phyloP scores from a whole-genome alignment of 2,329 filamentous ascomycete genomes.

The Aureobasidium melanogenum region DNA sequence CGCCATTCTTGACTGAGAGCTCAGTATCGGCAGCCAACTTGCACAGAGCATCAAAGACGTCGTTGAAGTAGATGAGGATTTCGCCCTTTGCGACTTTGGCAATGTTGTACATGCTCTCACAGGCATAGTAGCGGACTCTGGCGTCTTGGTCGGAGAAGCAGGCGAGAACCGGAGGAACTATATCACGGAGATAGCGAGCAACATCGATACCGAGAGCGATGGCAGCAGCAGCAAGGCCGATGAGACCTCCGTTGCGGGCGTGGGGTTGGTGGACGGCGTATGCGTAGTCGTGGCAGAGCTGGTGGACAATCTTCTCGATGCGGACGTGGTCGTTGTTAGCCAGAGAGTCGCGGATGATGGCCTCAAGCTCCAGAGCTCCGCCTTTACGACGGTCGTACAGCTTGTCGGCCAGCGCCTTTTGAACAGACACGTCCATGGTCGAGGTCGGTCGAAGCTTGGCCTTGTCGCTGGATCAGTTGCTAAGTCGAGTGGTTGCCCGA shows the following conservation, averaged over 20 bases:
- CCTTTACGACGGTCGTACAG: slow-evolving; percentile 97
- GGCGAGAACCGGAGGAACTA: slow-evolving; percentile 90
- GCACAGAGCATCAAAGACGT: slow-evolving; percentile 93
- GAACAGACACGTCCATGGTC: slow-evolving; percentile 77
- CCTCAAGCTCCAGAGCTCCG: slow-evolving; percentile 93
- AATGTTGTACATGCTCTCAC: slow-evolving; percentile 99
- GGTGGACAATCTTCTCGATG: slow-evolving; percentile 82
- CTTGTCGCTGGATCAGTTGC: background rate
- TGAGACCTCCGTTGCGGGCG: slow-evolving; percentile 90
- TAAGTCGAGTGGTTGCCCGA: background rate
- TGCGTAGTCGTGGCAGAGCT: slow-evolving; percentile 94
- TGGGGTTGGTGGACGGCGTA: slow-evolving; percentile 96
- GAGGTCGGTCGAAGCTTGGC: background rate
- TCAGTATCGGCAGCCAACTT: slow-evolving; percentile 97
- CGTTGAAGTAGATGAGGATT: slow-evolving; percentile 94
- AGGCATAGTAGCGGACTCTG: slow-evolving; percentile 92
- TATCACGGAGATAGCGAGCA: slow-evolving; percentile 81
- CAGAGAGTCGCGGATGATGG: slow-evolving; percentile 76
- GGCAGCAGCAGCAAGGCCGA: slow-evolving; percentile 87
- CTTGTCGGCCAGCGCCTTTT: slow-evolving; percentile 91
- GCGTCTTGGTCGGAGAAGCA: slow-evolving; percentile 99
- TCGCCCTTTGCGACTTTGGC: slow-evolving; percentile 98
- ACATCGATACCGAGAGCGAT: slow-evolving; percentile 90
- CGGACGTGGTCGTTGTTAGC: slow-evolving; percentile 66
- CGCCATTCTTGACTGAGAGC: slow-evolving; percentile 94